Evolutionary conservation across 495 filamentous ascomycete species (phyloP).

Genomic region (Terfezia boudieri): DNA sequence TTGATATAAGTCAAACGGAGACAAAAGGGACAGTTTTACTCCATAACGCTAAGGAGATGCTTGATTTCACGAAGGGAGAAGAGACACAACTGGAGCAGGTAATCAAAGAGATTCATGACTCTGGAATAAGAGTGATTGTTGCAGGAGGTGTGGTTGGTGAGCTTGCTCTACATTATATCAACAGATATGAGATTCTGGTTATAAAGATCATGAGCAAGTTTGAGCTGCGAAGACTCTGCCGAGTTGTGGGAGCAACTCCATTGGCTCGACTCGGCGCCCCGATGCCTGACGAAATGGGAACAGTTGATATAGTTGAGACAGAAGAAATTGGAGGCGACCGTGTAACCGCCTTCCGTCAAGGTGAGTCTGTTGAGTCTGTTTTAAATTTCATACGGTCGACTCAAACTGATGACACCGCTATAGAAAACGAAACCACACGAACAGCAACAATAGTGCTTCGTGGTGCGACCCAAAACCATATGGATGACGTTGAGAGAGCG

Average conservation of each 20-base stretch:
- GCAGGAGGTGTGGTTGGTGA: slow-evolving; percentile 84
- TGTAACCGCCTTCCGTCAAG: slow-evolving; percentile 91
- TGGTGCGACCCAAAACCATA: slow-evolving; percentile 90
- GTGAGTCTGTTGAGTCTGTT: slow-evolving; percentile 1
- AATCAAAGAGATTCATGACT: slow-evolving; percentile 91
- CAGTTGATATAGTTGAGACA: slow-evolving; percentile 85
- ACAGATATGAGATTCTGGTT: slow-evolving; percentile 83
- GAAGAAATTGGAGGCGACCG: slow-evolving; percentile 96
- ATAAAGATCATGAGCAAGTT: slow-evolving; percentile 98
- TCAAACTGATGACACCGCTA: slow-evolving; percentile 1
- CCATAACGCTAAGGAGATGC: slow-evolving; percentile 95
- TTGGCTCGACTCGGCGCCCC: slow-evolving; percentile 87
- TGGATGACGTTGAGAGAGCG: slow-evolving; percentile 91
- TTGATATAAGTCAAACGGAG: slow-evolving; percentile 91
- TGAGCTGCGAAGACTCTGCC: slow-evolving; percentile 77
- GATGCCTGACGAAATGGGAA: slow-evolving; percentile 99
- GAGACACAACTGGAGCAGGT: slow-evolving; percentile 70
- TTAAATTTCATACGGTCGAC: not conserved
- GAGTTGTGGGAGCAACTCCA: slow-evolving; percentile 88
- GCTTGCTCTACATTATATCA: slow-evolving; percentile 90
- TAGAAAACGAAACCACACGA: slow-evolving; percentile 65
- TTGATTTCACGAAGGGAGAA: slow-evolving; percentile 94
- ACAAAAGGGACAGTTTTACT: slow-evolving; percentile 99
- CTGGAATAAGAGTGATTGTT: slow-evolving; percentile 74
- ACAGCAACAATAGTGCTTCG: slow-evolving; percentile 90